Evolutionary conservation across 1,284 basidiomycete genomes (phyloP).

Genomic region (Heterobasidion occidentale): DNA sequence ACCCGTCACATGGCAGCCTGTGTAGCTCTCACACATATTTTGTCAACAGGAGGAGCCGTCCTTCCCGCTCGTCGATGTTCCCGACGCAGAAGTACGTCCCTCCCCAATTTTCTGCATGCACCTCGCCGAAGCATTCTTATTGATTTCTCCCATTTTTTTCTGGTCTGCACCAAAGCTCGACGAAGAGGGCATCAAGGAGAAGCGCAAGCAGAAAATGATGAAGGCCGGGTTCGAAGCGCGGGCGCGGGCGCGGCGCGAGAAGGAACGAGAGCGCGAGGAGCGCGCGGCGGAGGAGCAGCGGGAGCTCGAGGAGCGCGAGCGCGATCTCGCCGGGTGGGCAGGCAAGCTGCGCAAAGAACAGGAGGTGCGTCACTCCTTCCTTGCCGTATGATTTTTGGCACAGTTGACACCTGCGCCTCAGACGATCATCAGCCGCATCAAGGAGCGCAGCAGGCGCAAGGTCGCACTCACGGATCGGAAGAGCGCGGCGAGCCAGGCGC

Average conservation of each 20-base stretch:
- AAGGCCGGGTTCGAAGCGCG: constrained; percentile 96
- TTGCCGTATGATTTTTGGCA: constrained; percentile 1
- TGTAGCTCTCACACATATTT: background rate
- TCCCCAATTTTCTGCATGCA: background rate
- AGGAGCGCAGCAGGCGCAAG: constrained; percentile 75
- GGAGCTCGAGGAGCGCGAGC: constrained; percentile 76
- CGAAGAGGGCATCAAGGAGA: constrained; percentile 92
- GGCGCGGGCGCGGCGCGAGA: constrained; percentile 79
- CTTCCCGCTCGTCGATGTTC: constrained; percentile 86
- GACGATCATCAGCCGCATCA: constrained; percentile 79
- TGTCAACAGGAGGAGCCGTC: constrained; percentile 64
- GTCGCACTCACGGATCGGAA: constrained; percentile 83
- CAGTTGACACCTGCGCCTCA: constrained; percentile 19
- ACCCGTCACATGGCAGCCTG: background rate
- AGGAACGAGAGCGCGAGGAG: constrained; percentile 76
- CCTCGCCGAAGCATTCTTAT: background rate
- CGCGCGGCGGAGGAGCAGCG: constrained; percentile 64
- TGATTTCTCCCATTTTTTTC: background rate
- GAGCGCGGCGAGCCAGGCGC: constrained; percentile 89
- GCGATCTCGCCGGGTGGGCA: constrained; percentile 70
- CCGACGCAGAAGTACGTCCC: constrained; percentile 73
- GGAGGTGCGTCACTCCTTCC: constrained; percentile 42
- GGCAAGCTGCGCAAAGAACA: constrained; percentile 67
- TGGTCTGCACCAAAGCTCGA: constrained; percentile 48
- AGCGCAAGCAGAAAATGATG: constrained; percentile 86